Evolutionary conservation across 306 rosid genomes (phyloP), one percentile per base, ranked within the genome.

Genomic region (Canavalia ensiformis): DNA sequence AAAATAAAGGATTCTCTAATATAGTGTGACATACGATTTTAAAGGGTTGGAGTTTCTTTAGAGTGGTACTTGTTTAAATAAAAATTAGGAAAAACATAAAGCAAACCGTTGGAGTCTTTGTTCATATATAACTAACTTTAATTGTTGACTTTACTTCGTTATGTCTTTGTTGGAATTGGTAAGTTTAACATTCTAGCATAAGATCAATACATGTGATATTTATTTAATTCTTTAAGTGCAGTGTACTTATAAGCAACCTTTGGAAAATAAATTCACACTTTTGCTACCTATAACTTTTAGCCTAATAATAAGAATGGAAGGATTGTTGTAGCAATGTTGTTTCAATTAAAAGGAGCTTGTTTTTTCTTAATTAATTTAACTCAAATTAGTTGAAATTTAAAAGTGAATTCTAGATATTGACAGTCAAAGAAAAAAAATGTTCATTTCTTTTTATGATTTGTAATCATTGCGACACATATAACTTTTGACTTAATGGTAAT

Each of bases 1-100:
- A 18, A 29, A 57, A 57, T 57, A 57, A 7, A 57, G 5, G 63
- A 57, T 57, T 28, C 63, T 57, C 63, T 57, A 57, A 57, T 57
- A 28, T 2, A 28, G 63, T 57, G 25, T 18, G 25, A 18, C 25
- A 18, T 18, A 18, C 25, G 62, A 25, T 56, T 1, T 45, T 47
- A 47, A 47, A 47, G 51, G 51, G 51, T 8, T 7, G 12, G 29
- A 57, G 63, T 18, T 18, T 18, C 25, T 18, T 18, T 18, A 18
- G 25, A 18, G 25, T 18, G 25, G 25, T 18, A 18, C 25, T 18
- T 57, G 62, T 56, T 25, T 56, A 54, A 54, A 54, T 54, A n/a
- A n/a, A n/a, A n/a, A n/a, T 54, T 54, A 54, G 59, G 59, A 54
- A 54, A 47, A 54, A 18, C 2, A 54, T 29, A 54, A n/a, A 54